Conservation (phyloP, 768 basidiomycete genomes). For the Rhizopogon roseolus region DNA sequence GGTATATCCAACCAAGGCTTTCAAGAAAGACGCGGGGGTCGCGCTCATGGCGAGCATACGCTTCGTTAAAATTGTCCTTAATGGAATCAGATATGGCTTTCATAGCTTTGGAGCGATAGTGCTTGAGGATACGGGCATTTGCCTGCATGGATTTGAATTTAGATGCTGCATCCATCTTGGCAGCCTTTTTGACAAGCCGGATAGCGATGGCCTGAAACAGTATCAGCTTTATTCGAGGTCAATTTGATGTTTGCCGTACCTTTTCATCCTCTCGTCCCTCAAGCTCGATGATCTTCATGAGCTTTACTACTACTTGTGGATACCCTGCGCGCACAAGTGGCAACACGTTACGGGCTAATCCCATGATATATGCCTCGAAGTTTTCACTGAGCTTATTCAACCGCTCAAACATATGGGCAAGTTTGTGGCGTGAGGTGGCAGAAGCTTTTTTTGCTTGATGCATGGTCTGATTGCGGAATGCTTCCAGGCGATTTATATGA, state of each 20-base stretch:
- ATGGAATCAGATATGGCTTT: conserved; percentile 79
- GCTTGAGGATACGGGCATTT: conserved; percentile 88
- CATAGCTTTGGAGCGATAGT: conserved; percentile 87
- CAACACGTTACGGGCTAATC: conserved; percentile 72
- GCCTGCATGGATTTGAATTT: conserved; percentile 94
- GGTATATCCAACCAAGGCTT: conserved; percentile 84
- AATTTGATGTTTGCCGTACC: conserved; percentile 36
- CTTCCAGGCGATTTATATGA: conserved; percentile 87
- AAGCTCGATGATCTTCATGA: conserved; percentile 90
- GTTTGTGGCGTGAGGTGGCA: conserved; percentile 57
- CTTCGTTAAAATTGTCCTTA: conserved; percentile 61
- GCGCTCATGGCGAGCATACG: conserved; percentile 55
- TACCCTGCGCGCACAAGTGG: conserved; percentile 76
- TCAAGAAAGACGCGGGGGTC: conserved; percentile 74
- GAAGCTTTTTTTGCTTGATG: conserved; percentile 88
- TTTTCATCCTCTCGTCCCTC: conserved; percentile 95
- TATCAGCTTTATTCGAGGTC: not conserved
- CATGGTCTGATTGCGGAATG: conserved; percentile 92
- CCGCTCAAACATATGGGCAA: conserved; percentile 79
- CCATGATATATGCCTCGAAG: conserved; percentile 83
- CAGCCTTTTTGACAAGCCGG: conserved; percentile 89
- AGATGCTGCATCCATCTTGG: conserved; percentile 87
- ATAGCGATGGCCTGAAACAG: conserved; percentile 81
- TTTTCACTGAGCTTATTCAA: conserved; percentile 73
- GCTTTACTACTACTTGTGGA: conserved; percentile 82